Conservation (phyloP, 352 stramenopile species). For the Phytophthora boehmeriae region DNA sequence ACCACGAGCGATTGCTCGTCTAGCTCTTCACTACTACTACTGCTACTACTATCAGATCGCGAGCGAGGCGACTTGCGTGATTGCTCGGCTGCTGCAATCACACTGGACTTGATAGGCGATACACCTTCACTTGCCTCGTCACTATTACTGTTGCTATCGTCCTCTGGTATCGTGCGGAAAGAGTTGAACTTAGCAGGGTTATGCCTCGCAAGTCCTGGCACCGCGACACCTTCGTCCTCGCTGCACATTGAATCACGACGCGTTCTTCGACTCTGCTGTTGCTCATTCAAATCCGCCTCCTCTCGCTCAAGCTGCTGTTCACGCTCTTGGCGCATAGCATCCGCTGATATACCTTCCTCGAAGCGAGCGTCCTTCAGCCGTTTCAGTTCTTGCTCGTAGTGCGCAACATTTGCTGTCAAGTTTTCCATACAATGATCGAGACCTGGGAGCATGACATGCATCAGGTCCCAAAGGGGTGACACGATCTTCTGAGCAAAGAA, state of each 20-base stretch:
- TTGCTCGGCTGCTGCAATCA: constrained; percentile 30
- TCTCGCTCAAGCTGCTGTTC: constrained; percentile 20
- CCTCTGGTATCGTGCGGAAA: constrained; percentile 68
- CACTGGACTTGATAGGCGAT: constrained; percentile 22
- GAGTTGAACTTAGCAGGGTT: constrained; percentile 87
- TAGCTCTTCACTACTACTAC: constrained; percentile 33
- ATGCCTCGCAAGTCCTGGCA: constrained; percentile 72
- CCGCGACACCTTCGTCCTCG: constrained; percentile 76
- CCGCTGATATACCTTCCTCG: constrained; percentile 19
- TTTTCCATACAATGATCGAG: constrained; percentile 71
- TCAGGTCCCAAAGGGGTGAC: constrained; percentile 72
- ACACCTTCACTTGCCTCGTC: constrained; percentile 29
- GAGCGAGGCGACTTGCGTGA: constrained; percentile 22
- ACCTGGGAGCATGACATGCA: constrained; percentile 80
- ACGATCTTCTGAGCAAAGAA: constrained; percentile 90
- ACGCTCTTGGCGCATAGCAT: constrained; percentile 25
- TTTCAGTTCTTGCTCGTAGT: constrained; percentile 82
- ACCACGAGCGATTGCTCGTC: constrained; percentile 39
- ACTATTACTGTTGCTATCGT: constrained; percentile 38
- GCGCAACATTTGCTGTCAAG: constrained; percentile 72
- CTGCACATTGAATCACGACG: constrained; percentile 42
- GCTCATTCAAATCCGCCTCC: constrained; percentile 17
- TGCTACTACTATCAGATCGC: constrained; percentile 31
- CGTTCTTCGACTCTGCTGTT: constrained; percentile 18
- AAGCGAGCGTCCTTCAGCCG: constrained; percentile 54